A percentile compares a stretch with the other conserved stretches of the same genome.
phyloP scores from a whole-genome alignment of 73 alveolate species.

The Diophrys sp. region DNA sequence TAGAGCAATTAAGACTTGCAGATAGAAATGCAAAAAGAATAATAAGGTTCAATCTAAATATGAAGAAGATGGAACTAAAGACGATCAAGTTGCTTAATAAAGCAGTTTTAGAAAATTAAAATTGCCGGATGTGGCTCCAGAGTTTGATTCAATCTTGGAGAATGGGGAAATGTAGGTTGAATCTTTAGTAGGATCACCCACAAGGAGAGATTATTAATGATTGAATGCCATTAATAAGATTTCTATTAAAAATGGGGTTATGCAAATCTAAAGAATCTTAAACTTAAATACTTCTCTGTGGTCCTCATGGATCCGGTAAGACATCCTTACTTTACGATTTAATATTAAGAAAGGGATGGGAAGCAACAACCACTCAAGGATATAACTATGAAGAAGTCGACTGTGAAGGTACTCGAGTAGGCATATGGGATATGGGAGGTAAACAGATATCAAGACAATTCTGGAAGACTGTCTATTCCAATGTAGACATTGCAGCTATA shows the following conservation, averaged over 20 bases:
- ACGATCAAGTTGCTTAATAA: too few relatives aligned
- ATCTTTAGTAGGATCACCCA: too few relatives aligned
- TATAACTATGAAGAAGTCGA: neutral
- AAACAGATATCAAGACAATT: neutral
- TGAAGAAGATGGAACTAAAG: too few relatives aligned
- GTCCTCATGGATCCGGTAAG: neutral
- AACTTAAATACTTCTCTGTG: neutral
- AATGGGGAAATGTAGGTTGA: too few relatives aligned
- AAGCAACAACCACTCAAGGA: neutral
- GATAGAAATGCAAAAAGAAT: too few relatives aligned
- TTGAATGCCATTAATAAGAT: too few relatives aligned
- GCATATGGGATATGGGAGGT: neutral
- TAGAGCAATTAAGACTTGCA: too few relatives aligned
- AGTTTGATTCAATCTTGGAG: too few relatives aligned
- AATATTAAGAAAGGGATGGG: neutral
- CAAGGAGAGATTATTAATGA: too few relatives aligned
- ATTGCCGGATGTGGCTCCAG: too few relatives aligned
- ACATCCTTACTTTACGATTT: neutral
- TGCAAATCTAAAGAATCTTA: neutral
- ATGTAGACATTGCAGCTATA: neutral
- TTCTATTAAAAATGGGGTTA: neutral
- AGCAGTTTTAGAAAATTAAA: too few relatives aligned
- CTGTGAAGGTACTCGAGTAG: neutral
- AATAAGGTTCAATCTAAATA: too few relatives aligned
- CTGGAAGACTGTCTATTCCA: neutral